Evolutionary conservation across 805 yeast species (phyloP), one percentile per base, ranked within the genome.

Genomic region (Millerago galiae): DNA sequence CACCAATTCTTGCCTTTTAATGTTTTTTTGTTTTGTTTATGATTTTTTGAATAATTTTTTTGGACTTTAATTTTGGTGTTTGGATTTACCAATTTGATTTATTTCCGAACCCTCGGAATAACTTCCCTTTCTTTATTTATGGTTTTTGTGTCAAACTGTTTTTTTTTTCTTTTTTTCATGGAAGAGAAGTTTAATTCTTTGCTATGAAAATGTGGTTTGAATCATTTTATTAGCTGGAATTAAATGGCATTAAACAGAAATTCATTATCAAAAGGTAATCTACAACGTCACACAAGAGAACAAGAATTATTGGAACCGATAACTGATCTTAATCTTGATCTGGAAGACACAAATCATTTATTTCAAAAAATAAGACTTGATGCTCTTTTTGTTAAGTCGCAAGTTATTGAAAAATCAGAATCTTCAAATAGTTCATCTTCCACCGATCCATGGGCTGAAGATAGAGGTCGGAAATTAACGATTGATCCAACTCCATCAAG

Each of bases 1-100:
- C 25, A n/a, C 2, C 8, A 17, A 32, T 17, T 12, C 12, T 29
- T 29, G 10, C 12, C 9, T 29, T 18, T 37, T 9, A n/a, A 37
- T n/a, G 17, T n/a, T 38, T 17, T 14, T 29, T 29, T 9, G 32
- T 29, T 29, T 34, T 38, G 41, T 43, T 44, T 44, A 34, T 36
- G 12, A 26, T 16, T 40, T 21, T 35, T 31, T 38, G 40, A 36
- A 28, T 28, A 42, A 34, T 42, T 28, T 34, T 35, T 25, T 31
- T 14, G 11, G 18, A 14, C 11, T 11, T 12, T 5, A 24, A 26
- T 21, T 6, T 32, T 32, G 32, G 35, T 34, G 41, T 32, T 16
- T n/a, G 34, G 34, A 26, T 26, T 38, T 2, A 3, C 4, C n/a
- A n/a, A n/a, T n/a, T n/a, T n/a, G n/a, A n/a, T n/a, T n/a, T n/a